Percentiles rank a stretch among this genome's conserved stretches.
These are phyloP conservation scores for Suillus subalutaceus DNA, from an alignment of 768 basidiomycete species.

Conservation along the genomic window DNA sequence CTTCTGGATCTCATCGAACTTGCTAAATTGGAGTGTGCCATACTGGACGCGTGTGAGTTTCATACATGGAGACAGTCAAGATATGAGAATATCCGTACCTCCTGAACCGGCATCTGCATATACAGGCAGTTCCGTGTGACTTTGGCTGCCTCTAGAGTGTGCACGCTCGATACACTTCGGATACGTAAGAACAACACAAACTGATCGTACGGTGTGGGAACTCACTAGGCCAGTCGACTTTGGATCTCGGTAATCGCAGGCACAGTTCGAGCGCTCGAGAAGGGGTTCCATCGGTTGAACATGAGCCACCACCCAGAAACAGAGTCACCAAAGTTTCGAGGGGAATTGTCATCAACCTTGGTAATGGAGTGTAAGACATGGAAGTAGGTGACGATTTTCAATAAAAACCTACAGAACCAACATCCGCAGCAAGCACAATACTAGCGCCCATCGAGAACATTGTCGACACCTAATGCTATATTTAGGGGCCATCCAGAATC, in stretches of 20 bases:
- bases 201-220: constrained; percentile 16
- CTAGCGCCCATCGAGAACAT: constrained; percentile 93
- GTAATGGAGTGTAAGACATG: constrained; percentile 6
- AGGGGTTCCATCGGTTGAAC: constrained; percentile 91
- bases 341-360: constrained; percentile 92
- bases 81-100: constrained; percentile 49
- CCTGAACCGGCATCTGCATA: constrained; percentile 93
- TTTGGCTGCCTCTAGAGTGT: constrained; percentile 95
- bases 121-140: constrained; percentile 86
- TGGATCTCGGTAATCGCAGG: constrained; percentile 94
- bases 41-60: constrained; percentile 50
- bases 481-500: constrained; percentile 8
- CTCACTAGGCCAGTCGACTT: constrained; percentile 92
- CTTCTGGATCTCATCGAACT: constrained; percentile 86
- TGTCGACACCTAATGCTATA: constrained; percentile 66
- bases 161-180: constrained; percentile 89
- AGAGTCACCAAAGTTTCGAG: constrained; percentile 91
- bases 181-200: constrained; percentile 14
- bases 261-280: constrained; percentile 73
- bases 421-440: constrained; percentile 90
- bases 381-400: background rate
- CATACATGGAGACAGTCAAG: background rate
- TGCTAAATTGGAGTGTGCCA: constrained; percentile 87
- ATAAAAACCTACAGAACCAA: constrained; percentile 71
- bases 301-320: constrained; percentile 97